Conservation (phyloP, 345 rosid species). For the Iberis pinnata region DNA sequence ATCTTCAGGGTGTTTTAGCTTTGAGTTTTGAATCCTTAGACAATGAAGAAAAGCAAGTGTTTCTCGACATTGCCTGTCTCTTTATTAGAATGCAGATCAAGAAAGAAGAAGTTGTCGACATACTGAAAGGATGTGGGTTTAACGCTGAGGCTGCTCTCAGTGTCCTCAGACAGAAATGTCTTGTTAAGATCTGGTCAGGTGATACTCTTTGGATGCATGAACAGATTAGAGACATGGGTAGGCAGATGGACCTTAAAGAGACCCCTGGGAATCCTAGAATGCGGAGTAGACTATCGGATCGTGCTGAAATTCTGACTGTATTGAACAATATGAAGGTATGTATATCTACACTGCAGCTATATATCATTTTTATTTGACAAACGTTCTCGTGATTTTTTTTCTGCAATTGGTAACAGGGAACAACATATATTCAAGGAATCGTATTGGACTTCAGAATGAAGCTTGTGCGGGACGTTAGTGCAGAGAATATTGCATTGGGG, state of each 20-base stretch:
- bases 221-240: conserved; percentile 72
- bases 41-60: conserved; percentile 36
- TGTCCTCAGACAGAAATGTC: conserved; percentile 46
- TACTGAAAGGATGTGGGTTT: conserved; percentile 58
- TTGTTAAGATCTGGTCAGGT: conserved; percentile 35
- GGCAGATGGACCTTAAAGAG: conserved; percentile 37
- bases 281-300: conserved; percentile 65
- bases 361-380: background rate
- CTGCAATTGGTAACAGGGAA: conserved; percentile 36
- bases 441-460: conserved; percentile 33
- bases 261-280: conserved; percentile 24
- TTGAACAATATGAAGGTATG: conserved; percentile 41
- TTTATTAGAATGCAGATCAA: conserved; percentile 38
- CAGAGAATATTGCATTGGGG: background rate
- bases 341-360: background rate
- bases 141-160: conserved; percentile 38
- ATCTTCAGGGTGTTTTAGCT: conserved; percentile 40
- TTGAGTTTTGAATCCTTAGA: conserved; percentile 56
- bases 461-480: conserved; percentile 1
- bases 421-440: conserved; percentile 39
- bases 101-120: conserved; percentile 40
- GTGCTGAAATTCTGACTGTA: conserved; percentile 36
- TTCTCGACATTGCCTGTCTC: conserved; percentile 69
- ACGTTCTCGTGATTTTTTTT: background rate
- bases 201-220: conserved; percentile 62